Evolutionary conservation across 2,329 filamentous ascomycete species (phyloP), one percentile per base, ranked within the genome.

Genomic region (Ciborinia camelliae): DNA sequence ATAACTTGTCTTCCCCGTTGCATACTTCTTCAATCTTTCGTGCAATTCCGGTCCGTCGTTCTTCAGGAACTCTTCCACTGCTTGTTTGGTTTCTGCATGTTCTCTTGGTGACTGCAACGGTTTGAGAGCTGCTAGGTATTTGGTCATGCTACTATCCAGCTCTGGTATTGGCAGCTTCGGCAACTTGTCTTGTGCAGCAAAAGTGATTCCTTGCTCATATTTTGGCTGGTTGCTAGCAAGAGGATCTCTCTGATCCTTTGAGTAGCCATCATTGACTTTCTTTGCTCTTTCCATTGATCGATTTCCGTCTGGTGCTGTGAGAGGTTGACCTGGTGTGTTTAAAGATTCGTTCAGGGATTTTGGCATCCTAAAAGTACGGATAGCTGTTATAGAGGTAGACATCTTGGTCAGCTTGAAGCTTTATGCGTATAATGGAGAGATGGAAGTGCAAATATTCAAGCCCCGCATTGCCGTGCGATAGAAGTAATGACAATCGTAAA

Each of bases 141-240:
- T 92, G 69, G 87, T 83, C 76, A 89, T 90, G 0, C 91, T 92
- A 66, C 80, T 80, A 57, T 93, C 90, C 4, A 99, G 83, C 15
- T 96, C 91, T 0, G 94, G 95, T 62, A 99, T 97, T 9, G 95
- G 95, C 47, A 99, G 82, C 76, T 95, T 97, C 1, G 93, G 92
- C 9, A 99, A 83, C 70, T 87, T 90, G 69, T 97, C 92, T 76
- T 99, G 94, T 65, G 88, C 84, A 39, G 92, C 89, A 78, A 95
- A 99, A 0, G 95, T 98, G 75, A 96, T 87, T 7, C 86, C 89
- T 71, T 84, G 83, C 64, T 82, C 82, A 64, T 81, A 77, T 73
- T 84, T 77, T 62, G 81, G 73, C 64, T 79, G 81, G 59, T 80
- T 78, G 57, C 76, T 75, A 30, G 76, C 79, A 37, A 84, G 72